These are phyloP conservation scores for Aaosphaeria pasadenensis DNA, from an alignment of 2,329 filamentous ascomycete genomes.

Conservation along the genomic window DNA sequence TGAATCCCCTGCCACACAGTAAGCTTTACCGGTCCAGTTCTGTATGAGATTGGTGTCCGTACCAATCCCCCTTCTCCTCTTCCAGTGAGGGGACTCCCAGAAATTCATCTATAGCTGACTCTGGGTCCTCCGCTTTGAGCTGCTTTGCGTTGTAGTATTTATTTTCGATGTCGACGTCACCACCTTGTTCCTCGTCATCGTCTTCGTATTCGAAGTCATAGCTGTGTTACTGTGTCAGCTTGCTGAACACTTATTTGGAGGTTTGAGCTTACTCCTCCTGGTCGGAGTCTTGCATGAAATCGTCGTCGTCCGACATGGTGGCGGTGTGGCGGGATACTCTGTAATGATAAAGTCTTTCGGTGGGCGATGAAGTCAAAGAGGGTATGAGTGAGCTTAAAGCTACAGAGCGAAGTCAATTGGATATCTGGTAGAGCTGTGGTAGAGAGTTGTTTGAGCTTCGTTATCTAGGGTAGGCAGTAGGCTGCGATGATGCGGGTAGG, in stretches of 20 bases:
- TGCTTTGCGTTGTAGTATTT: conserved; percentile 99
- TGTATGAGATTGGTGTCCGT: conserved; percentile 10
- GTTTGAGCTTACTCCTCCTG: conserved; percentile 68
- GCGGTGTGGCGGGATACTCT: conserved; percentile 6
- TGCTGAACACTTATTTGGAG: background rate
- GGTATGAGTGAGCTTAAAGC: too few relatives aligned
- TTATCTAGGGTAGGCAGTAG: too few relatives aligned
- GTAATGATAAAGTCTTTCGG: too few relatives aligned
- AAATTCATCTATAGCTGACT: conserved; percentile 89
- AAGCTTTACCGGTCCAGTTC: conserved; percentile 8
- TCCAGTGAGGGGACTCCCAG: conserved; percentile 82
- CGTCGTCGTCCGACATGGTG: conserved; percentile 78
- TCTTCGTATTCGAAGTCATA: conserved; percentile 98
- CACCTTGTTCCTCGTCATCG: conserved; percentile 82
- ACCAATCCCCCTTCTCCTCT: conserved; percentile 92
- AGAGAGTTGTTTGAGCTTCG: too few relatives aligned
- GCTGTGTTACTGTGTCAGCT: conserved; percentile 40
- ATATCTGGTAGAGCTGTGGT: too few relatives aligned
- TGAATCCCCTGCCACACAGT: conserved; percentile 67
- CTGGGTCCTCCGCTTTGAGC: conserved; percentile 80
- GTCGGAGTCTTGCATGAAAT: conserved; percentile 92
- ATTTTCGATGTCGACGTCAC: conserved; percentile 95
- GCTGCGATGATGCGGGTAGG: too few relatives aligned
- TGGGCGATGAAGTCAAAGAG: too few relatives aligned
- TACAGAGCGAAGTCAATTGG: too few relatives aligned